These are phyloP conservation scores for Penicillium sp. DNA, from an alignment of 2,329 filamentous ascomycete genomes.

Conservation along the genomic window DNA sequence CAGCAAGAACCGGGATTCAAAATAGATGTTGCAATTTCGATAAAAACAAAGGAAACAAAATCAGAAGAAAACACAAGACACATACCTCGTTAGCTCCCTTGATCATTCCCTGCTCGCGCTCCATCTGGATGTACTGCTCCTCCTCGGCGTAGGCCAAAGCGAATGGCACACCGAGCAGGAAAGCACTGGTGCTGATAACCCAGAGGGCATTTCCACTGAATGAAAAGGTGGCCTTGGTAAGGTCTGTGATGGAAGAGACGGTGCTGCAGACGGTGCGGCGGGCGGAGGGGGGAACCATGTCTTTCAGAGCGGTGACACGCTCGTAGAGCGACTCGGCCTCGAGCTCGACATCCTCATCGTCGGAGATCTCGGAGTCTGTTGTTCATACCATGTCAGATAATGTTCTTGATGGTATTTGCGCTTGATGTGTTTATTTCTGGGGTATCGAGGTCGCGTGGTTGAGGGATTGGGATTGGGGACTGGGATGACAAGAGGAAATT, in stretches of 20 bases:
- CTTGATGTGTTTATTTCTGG: conserved; percentile 3
- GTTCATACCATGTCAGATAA: conserved; percentile 13
- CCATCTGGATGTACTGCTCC: conserved; percentile 95
- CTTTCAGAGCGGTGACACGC: conserved; percentile 68
- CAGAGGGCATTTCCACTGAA: conserved; percentile 85
- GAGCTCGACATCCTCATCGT: conserved; percentile 63
- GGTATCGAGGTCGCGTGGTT: conserved; percentile 7
- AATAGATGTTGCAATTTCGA: background rate
- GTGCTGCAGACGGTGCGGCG: conserved; percentile 66
- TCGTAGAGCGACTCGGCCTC: conserved; percentile 64
- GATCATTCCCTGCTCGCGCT: conserved; percentile 94
- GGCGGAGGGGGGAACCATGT: conserved; percentile 71
- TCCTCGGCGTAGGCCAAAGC: conserved; percentile 91
- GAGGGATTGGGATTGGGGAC: background rate
- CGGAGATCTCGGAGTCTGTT: conserved; percentile 78
- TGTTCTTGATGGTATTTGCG: conserved; percentile 7
- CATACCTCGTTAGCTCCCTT: conserved; percentile 79
- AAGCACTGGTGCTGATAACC: conserved; percentile 83
- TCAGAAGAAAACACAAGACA: conserved; percentile 13
- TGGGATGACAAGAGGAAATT: background rate
- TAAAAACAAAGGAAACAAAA: background rate
- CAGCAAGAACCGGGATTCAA: background rate
- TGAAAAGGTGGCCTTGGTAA: conserved; percentile 46
- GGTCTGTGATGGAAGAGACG: conserved; percentile 45
- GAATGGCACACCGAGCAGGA: conserved; percentile 89